Base-by-base conservation (phyloP, 2,329 filamentous ascomycete species). In the Cercospora sp. region DNA sequence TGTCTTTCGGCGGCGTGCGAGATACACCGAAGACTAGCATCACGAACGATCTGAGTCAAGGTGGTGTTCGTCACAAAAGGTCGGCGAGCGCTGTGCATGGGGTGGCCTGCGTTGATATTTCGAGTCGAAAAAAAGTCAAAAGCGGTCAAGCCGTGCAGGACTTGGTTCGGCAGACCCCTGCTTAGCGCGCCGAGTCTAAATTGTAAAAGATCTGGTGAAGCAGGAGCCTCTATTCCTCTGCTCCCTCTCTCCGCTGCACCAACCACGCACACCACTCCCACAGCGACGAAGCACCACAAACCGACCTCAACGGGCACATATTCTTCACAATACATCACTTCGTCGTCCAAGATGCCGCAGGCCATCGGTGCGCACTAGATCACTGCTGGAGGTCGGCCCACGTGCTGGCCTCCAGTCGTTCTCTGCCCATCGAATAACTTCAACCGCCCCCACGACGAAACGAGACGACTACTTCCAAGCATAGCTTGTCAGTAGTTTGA, bases 331-430 rank as follows among this genome's bases (percentile, higher is more conserved):
- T 64, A 73, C 36, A 72, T 68, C 65, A 69, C 73, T 75, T 77
- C 76, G 76, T 78, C 76, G 73, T 76, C 68, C 72, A 78, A 68
- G 58, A 79, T 79, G 77, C 74, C 75, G 68, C 75, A 73, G 73
- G 74, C 76, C 66, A 67, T 76, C 76, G 71, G 69, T 75, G 76
- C 69, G 75, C 75, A 73, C 77, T 79, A 79, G 75, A 75, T 70
- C 70, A 75, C 75, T 75, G 74, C 77, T 76, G 75, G 75, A 72
- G 72, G 69, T 62, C 68, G 69, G 72, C 73, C 70, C 45, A 69
- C 69, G 72, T 70, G 72, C 69, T 68, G 71, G 66, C 67, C 73
- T 75, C 72, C 76, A 75, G 75, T 74, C 62, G 74, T 75, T 76
- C 71, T 71, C 70, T 74, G 75, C 74, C 75, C 74, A 72, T 73